A percentile compares a stretch with the other conserved stretches of the same genome.
phyloP scores from a whole-genome alignment of 345 rosid genomes.

The Hypericum perforatum region DNA sequence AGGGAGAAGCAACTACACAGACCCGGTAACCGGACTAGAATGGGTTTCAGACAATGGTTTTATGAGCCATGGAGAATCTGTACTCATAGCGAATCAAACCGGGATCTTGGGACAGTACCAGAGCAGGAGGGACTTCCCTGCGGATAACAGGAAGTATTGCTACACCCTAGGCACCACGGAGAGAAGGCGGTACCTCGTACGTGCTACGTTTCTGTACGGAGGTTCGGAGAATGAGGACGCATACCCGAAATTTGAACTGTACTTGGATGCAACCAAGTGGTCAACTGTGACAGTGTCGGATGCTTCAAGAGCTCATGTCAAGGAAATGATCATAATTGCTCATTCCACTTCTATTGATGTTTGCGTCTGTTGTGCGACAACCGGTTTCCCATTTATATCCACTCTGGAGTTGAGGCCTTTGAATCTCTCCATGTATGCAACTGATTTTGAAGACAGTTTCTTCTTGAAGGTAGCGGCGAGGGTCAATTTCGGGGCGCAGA shows the following conservation, averaged over 20 bases:
- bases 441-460: constrained; percentile 74
- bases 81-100: constrained; percentile 26
- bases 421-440: constrained; percentile 83
- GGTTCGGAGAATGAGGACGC: constrained; percentile 43
- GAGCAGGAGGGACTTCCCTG: constrained; percentile 67
- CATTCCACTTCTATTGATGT: constrained; percentile 68
- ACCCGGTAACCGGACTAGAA: constrained; percentile 57
- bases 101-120: constrained; percentile 40
- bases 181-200: constrained; percentile 77
- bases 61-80: constrained; percentile 44
- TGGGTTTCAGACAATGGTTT: constrained; percentile 74
- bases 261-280: constrained; percentile 87
- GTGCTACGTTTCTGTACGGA: constrained; percentile 82
- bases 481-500: constrained; percentile 84
- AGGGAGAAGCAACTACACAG: constrained; percentile 53
- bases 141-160: constrained; percentile 72
- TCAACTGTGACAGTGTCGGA: constrained; percentile 69
- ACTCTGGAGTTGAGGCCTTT: constrained; percentile 83
- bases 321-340: constrained; percentile 81
- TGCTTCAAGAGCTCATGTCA: constrained; percentile 51
- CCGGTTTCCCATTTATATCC: constrained; percentile 87
- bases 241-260: constrained; percentile 76
- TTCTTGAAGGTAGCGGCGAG: constrained; percentile 84
- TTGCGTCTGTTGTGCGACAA: constrained; percentile 77
- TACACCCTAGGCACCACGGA: constrained; percentile 55